Conservation (phyloP, 441 rosid species). For the Raphanus hybrid region DNA sequence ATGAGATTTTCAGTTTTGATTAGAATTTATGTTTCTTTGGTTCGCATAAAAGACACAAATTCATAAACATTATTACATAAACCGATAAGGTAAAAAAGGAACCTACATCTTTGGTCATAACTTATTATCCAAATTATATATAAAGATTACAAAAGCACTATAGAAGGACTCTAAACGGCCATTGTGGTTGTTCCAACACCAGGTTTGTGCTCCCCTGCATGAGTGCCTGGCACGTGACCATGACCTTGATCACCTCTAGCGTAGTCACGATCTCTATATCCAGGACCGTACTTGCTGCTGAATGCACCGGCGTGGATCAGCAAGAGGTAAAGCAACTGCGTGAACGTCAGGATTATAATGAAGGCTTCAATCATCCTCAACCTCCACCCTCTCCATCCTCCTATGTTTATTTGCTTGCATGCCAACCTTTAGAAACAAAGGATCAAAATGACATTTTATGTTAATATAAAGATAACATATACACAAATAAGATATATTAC, state of each 20-base stretch:
- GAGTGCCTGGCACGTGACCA: conserved; percentile 40
- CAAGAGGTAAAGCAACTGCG: conserved; percentile 62
- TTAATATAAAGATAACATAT: no score
- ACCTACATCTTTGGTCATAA: neutral
- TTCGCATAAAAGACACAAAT: neutral
- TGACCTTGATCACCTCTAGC: conserved; percentile 43
- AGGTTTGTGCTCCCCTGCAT: conserved; percentile 45
- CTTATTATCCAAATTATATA: neutral
- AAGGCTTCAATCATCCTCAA: conserved; percentile 70
- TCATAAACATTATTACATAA: conserved; percentile 37
- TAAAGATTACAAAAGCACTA: neutral
- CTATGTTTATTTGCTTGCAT: conserved; percentile 81
- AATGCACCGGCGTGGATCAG: conserved; percentile 73
- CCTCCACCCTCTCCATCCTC: conserved; percentile 89
- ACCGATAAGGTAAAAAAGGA: neutral
- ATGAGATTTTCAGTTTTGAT: neutral
- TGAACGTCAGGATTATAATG: conserved; percentile 67
- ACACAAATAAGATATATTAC: no score
- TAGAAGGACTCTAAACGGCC: conserved; percentile 28
- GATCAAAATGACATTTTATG: no score
- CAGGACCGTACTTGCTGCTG: conserved; percentile 78
- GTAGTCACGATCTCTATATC: conserved; percentile 61
- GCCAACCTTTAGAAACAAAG: conserved; percentile 54
- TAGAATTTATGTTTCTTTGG: neutral
- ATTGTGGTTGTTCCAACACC: conserved; percentile 33